Evolutionary conservation across 2,329 filamentous ascomycete genomes (phyloP).

Genomic region (Tolypocladium ophioglossoides): DNA sequence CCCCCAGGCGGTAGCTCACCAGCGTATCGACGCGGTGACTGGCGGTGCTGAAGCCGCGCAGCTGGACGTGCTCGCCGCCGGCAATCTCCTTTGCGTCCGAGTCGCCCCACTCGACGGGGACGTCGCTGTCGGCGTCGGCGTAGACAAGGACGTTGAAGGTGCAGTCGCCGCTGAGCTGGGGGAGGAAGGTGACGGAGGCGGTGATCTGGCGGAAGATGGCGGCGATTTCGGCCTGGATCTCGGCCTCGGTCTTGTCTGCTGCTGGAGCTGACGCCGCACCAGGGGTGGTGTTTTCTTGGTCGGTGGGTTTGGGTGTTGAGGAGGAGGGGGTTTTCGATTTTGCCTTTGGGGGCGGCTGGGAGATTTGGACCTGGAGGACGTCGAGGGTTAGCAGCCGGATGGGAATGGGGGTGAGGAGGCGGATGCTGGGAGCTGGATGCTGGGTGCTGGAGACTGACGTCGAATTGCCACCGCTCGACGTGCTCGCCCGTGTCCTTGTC

Average conservation of each 20-base stretch:
- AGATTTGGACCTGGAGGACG: slow-evolving; percentile 14
- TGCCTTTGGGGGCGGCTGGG: slow-evolving; percentile 17
- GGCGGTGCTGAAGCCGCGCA: slow-evolving; percentile 91
- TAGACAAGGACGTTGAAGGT: slow-evolving; percentile 99
- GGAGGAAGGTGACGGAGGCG: slow-evolving; percentile 91
- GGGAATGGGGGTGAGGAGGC: neutral
- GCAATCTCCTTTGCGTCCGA: slow-evolving; percentile 95
- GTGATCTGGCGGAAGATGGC: slow-evolving; percentile 97
- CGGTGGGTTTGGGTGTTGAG: slow-evolving; percentile 35
- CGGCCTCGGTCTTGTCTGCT: slow-evolving; percentile 73
- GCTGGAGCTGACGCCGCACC: slow-evolving; percentile 14
- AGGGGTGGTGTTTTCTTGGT: slow-evolving; percentile 58
- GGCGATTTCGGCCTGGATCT: slow-evolving; percentile 93
- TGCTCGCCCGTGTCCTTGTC: slow-evolving; percentile 95
- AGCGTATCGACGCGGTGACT: slow-evolving; percentile 91
- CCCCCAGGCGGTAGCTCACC: slow-evolving; percentile 73
- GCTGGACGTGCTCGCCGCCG: slow-evolving; percentile 87
- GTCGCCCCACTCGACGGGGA: slow-evolving; percentile 97
- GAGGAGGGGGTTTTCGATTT: slow-evolving; percentile 30
- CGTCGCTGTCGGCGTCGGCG: slow-evolving; percentile 90
- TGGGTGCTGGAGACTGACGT: slow-evolving; percentile 41
- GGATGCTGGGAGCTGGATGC: too few relatives aligned
- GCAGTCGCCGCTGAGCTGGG: slow-evolving; percentile 80
- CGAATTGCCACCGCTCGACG: slow-evolving; percentile 96
- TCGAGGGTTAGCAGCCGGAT: slow-evolving; percentile 2